These are phyloP conservation scores for Suhomyces tanzawaensis DNA, from an alignment of 805 yeast species.

Conservation along the genomic window DNA sequence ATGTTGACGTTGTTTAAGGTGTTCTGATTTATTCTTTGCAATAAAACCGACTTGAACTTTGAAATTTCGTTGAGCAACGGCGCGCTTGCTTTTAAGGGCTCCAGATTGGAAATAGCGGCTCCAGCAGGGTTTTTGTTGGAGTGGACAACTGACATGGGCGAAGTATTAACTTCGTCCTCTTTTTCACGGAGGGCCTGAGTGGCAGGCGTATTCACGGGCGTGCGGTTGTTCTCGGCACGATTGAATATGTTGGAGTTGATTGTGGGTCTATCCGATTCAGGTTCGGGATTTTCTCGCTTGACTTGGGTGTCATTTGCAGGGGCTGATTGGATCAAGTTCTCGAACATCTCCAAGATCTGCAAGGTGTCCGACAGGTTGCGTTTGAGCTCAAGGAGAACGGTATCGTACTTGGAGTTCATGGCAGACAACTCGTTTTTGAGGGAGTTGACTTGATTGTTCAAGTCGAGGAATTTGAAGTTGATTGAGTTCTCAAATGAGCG, in stretches of 20 bases:
- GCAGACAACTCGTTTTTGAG: conserved; percentile 43
- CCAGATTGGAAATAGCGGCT: background rate
- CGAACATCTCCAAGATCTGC: conserved; percentile 47
- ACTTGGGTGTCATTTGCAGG: background rate
- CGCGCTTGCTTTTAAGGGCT: background rate
- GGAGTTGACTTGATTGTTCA: conserved; percentile 34
- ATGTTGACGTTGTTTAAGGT: background rate
- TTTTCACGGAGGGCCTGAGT: conserved; percentile 2
- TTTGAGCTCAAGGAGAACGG: conserved; percentile 46
- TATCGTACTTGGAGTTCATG: conserved; percentile 46
- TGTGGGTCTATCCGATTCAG: conserved; percentile 4
- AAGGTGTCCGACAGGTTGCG: conserved; percentile 54
- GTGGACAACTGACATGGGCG: conserved; percentile 14
- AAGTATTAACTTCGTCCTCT: conserved; percentile 12
- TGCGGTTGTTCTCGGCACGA: conserved; percentile 26
- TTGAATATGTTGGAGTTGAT: conserved; percentile 10
- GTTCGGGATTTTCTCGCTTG: conserved; percentile 3
- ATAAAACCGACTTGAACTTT: conserved; percentile 9
- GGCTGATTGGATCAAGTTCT: conserved; percentile 16
- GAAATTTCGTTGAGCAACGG: conserved; percentile 7
- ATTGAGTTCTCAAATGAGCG: conserved; percentile 19
- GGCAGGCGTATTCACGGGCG: conserved; percentile 17
- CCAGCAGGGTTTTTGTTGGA: conserved; percentile 1
- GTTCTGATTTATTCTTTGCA: conserved; percentile 7
- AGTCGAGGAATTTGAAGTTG: conserved; percentile 31